Base-by-base conservation (phyloP, 805 yeast species). In the Nakazawaea ambrosiae region DNA sequence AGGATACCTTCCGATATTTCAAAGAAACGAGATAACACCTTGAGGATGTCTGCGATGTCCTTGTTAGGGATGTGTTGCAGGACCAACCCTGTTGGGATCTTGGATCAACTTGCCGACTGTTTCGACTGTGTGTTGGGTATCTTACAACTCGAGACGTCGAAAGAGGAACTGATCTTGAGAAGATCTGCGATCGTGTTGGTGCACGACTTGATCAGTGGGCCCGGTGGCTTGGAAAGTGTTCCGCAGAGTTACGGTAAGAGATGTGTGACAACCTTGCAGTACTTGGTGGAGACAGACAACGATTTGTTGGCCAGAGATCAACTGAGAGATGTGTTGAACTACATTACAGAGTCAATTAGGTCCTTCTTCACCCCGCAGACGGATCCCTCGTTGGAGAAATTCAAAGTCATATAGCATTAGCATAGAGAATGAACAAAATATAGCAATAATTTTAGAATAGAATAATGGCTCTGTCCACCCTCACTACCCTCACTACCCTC, bases 41-140 rank as follows among this genome's bases (percentile, higher is more conserved):
- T 88, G 27, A 65, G 97, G 46, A 79, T 87, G 82, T 89, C 97
- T 2, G 74, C 96, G 0, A 71, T 89, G 76, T 84, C 96, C 0
- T 56, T 92, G 11, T 54, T 90, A n/a, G 96, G 97, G 20, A 61
- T 72, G 5, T 63, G 82, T 26, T 73, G 88, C 49, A 73, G 73
- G 44, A 61, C 61, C 1, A 75, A 77, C 42, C 79, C 88, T 1
- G 37, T 58, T 5, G 83, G 81, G 0, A 48, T 86, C 1, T 28
- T 62, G 0, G 49, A 55, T 1, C 60, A 66, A 40, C 57, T 87
- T 9, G 52, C 55, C 1, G 82, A 79, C 35, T 68, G 81, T 7
- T 57, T 85, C 31, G 96, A 88, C 50, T 78, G 94, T 51, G 76
- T 85, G 0, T 54, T 83, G 23, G 95, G 96, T 5, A 70, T 90